Evolutionary conservation across 2,329 filamentous ascomycete species (phyloP).

Genomic region (Hymenoscyphus linearis): DNA sequence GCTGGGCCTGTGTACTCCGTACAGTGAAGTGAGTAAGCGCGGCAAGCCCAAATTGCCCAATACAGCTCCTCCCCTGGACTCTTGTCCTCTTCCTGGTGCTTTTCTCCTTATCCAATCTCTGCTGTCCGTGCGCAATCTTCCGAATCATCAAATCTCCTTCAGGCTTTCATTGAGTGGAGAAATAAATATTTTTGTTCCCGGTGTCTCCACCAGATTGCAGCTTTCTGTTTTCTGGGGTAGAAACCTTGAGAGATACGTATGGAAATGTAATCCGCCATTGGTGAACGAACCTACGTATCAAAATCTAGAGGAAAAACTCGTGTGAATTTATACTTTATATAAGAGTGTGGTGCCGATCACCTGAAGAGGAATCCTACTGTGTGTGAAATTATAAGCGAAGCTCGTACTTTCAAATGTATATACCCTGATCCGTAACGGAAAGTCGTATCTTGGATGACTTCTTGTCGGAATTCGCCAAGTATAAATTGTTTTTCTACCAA

Average conservation of each 20-base stretch:
- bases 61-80: not conserved
- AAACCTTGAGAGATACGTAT: not conserved
- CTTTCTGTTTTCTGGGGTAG: not conserved
- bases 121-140: conserved; percentile 1
- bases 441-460: too few species aligned
- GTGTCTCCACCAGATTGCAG: not conserved
- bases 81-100: not conserved
- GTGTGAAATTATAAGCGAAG: too few species aligned
- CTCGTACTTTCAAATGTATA: too few species aligned
- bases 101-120: not conserved
- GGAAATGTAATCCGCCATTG: not conserved
- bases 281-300: not conserved
- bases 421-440: too few species aligned
- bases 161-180: not conserved
- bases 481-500: too few species aligned
- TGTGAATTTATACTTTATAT: not conserved
- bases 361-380: too few species aligned
- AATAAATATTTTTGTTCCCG: not conserved
- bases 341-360: too few species aligned
- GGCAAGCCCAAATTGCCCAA: conserved; percentile 17
- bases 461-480: too few species aligned
- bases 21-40: conserved; percentile 11
- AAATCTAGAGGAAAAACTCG: not conserved
- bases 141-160: not conserved
- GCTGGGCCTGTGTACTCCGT: too few species aligned